Conservation (phyloP, 495 filamentous ascomycete genomes). For the Trichoderma asperelloides region DNA sequence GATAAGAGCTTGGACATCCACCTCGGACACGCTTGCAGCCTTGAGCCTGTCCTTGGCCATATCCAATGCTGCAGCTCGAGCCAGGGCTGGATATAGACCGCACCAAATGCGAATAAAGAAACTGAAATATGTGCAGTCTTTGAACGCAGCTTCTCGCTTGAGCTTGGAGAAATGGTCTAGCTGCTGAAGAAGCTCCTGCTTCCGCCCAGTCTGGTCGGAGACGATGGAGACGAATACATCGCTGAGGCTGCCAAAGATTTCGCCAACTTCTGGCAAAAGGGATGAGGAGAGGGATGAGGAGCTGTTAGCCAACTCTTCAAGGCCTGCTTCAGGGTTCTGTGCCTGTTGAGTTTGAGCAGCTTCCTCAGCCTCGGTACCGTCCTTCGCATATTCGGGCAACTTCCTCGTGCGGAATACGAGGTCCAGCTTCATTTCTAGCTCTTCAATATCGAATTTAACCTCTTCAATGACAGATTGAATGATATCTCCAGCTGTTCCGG, state of each 20-base stretch:
- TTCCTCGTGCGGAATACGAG: constrained; percentile 47
- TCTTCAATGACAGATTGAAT: constrained; percentile 52
- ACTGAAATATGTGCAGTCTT: constrained; percentile 59
- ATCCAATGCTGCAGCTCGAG: constrained; percentile 58
- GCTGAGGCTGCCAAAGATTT: constrained; percentile 47
- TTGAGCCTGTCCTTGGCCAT: constrained; percentile 46
- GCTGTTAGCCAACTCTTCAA: constrained; percentile 18
- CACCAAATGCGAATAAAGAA: constrained; percentile 73
- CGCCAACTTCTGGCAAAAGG: constrained; percentile 31
- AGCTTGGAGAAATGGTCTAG: constrained; percentile 54
- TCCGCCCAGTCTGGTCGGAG: constrained; percentile 31
- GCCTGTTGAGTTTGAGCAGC: constrained; percentile 10
- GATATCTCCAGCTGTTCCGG: constrained; percentile 44
- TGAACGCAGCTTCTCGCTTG: constrained; percentile 42
- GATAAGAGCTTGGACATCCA: constrained; percentile 67
- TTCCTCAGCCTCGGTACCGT: constrained; percentile 43
- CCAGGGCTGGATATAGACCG: constrained; percentile 55
- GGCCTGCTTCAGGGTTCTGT: constrained; percentile 19
- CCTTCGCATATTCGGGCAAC: constrained; percentile 24
- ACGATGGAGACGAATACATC: constrained; percentile 54
- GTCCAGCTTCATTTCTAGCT: constrained; percentile 62
- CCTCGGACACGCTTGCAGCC: constrained; percentile 31
- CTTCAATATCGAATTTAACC: constrained; percentile 54
- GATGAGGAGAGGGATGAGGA: constrained; percentile 29
- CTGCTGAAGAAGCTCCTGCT: constrained; percentile 26